A percentile compares a stretch with the other conserved stretches of the same genome.
Evolutionary conservation across 768 basidiomycete genomes (phyloP).

Genomic region (Boletus rex-veris): DNA sequence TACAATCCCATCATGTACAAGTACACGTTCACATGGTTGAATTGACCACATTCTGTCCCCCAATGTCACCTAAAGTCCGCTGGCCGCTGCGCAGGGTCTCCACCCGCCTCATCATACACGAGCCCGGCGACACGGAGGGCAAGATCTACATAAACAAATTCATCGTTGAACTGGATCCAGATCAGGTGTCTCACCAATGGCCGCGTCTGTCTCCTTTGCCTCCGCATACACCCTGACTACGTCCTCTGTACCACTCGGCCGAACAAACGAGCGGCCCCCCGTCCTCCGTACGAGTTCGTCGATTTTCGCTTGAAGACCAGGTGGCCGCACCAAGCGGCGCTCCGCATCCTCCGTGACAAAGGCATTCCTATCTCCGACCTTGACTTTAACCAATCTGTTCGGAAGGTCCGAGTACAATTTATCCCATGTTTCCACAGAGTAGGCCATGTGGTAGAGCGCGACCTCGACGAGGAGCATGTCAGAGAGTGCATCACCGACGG

Average conservation of each 20-base stretch:
- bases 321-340: slow-evolving; percentile 76
- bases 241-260: slow-evolving; percentile 97
- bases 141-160: slow-evolving; percentile 51
- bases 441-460: slow-evolving; percentile 85
- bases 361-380: slow-evolving; percentile 72
- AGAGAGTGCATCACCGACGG: slow-evolving; percentile 94
- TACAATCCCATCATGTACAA: not conserved
- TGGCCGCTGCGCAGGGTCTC: slow-evolving; percentile 73
- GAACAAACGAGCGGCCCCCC: slow-evolving; percentile 87
- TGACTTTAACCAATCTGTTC: slow-evolving; percentile 91
- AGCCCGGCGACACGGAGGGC: slow-evolving; percentile 82
- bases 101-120: slow-evolving; percentile 79
- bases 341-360: slow-evolving; percentile 96
- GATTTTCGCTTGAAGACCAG: slow-evolving; percentile 75
- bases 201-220: slow-evolving; percentile 66
- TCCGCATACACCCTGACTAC: slow-evolving; percentile 98
- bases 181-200: slow-evolving; percentile 59
- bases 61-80: slow-evolving; percentile 64
- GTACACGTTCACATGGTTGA: slow-evolving; percentile 1
- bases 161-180: not conserved
- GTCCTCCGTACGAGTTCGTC: slow-evolving; percentile 80
- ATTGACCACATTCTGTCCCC: not conserved
- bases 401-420: slow-evolving; percentile 90
- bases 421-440: slow-evolving; percentile 86
- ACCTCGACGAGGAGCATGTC: slow-evolving; percentile 95